Evolutionary conservation across 2,329 filamentous ascomycete species (phyloP), one percentile per base, ranked within the genome.

Genomic region (Penicillium decumbens): DNA sequence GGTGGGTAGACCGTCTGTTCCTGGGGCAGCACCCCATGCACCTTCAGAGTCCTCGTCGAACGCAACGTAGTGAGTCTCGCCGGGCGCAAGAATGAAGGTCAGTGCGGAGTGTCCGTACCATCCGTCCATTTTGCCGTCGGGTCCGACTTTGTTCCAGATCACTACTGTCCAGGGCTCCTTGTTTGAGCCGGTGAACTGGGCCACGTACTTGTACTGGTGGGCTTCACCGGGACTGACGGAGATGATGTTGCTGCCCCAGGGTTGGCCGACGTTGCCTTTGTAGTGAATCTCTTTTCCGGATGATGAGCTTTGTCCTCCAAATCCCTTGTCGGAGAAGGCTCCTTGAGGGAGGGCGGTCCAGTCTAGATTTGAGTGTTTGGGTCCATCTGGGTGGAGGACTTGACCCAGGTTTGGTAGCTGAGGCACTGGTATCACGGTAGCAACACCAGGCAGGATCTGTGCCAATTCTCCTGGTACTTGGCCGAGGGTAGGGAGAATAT

Each of bases 161-260:
- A 60, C 56, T 6, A 72, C 65, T 3, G 57, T 65, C 65, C 66
- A 71, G 23, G 61, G 49, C 23, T 66, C 50, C 3, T 50, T 56
- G 46, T 69, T 65, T 35, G 58, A 41, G 13, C 69, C 68, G 8
- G 42, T 59, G 49, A 72, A 59, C 40, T 65, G 54, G 2, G 59
- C 63, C 7, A 72, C 68, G 51, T 72, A 72, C 43, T 71, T 67
- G 62, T 71, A 72, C 0, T 45, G 37, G n/a, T 53, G 47, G 6
- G 66, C 67, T 3, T 65, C 51, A 24, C 49, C 43, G 24, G 64
- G 55, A 48, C 61, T 56, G 42, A 74, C 62, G 38, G 64, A 51
- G 45, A 72, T 66, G 47, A 72, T 68, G 59, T 72, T 71, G 64
- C 66, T 68, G 39, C 72, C 69, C 62, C 67, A 71, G 2, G 70